Base-by-base conservation (phyloP, 2,329 filamentous ascomycete genomes). In the Alternaria brassicicola region DNA sequence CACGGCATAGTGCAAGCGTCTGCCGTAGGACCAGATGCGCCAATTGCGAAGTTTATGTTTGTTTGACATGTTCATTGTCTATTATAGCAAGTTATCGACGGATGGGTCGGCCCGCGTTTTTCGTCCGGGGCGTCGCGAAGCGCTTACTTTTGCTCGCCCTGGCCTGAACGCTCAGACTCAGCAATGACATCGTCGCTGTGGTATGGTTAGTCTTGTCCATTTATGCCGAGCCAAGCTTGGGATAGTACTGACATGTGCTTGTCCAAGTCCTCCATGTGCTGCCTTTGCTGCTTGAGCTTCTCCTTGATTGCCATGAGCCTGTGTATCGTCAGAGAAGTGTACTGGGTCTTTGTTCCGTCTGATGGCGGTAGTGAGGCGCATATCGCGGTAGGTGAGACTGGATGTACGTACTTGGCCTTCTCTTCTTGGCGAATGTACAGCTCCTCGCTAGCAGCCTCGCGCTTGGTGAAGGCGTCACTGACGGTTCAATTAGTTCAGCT, bases 401-500 rank as follows among this genome's bases (percentile, higher is more conserved):
- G 28, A 15, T 52, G 33, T 19, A 68, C 75, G 66, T 71, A 79
- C 92, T 97, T 97, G 83, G 93, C 88, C 82, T 88, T 87, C 86
- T 98, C 95, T 76, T 93, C 91, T 82, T 90, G 83, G 73, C 88
- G 87, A 81, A 99, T 93, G 81, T 90, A 91, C 70, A 87, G 86
- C 78, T 93, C 89, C 83, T 98, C 95, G 76, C 83, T 85, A 68
- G 94, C 94, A 77, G 89, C 86, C 82, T 99, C 95, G 71, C 95
- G 92, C 82, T 89, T 90, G 82, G 89, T 92, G 86, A 97, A 99
- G 56, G 92, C 88, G 77, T 99, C 94, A 70, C 94, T 96, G 67
- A 69, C 3, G 17, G 7, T 42, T 13, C 10, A 4, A 47, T 71
- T 54, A 69, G 65, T 36, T 19, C 38, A 12, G 12, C 1, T 31